These are phyloP conservation scores for Pharnaceum exiguum DNA, from an alignment of 148 eudicot species.

Conservation along the genomic window DNA sequence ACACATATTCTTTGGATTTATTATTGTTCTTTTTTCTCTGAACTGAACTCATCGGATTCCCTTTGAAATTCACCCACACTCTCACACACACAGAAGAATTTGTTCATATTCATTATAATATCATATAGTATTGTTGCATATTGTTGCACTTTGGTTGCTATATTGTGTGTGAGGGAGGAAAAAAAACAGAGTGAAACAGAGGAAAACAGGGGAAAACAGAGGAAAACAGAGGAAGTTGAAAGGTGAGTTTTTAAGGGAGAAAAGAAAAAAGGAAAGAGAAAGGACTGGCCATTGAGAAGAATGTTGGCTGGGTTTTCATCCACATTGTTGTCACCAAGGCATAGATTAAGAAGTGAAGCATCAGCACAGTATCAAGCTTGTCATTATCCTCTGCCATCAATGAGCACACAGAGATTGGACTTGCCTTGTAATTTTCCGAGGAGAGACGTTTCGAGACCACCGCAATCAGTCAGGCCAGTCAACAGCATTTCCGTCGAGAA, in stretches of 20 bases:
- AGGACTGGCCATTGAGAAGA: conserved; percentile 41
- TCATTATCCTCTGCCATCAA: conserved; percentile 60
- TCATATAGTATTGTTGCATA: conserved; percentile 22
- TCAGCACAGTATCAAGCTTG: conserved; percentile 73
- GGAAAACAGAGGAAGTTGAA: conserved; percentile 5
- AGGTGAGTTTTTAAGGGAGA: conserved; percentile 7
- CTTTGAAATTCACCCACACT: conserved; percentile 45
- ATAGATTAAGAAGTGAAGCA: conserved; percentile 76
- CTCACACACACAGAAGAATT: conserved; percentile 25
- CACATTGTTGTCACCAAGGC: conserved; percentile 84
- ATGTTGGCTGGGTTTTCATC: conserved; percentile 99
- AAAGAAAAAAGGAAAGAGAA: neutral
- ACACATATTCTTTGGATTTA: neutral
- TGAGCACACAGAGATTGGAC: conserved; percentile 96
- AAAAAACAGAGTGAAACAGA: conserved; percentile 20
- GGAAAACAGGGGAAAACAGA: conserved; percentile 7
- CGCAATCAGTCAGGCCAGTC: conserved; percentile 51
- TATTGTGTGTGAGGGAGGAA: no score
- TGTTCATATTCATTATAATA: conserved; percentile 5
- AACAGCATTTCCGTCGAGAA: conserved; percentile 61
- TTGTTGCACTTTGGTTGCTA: no score
- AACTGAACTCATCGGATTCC: conserved; percentile 86
- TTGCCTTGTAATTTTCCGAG: conserved; percentile 69
- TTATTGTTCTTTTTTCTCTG: conserved; percentile 6
- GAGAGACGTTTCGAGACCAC: conserved; percentile 42